Conservation (phyloP, 208 protist genomes). For the Trypanosoma scelopori region DNA sequence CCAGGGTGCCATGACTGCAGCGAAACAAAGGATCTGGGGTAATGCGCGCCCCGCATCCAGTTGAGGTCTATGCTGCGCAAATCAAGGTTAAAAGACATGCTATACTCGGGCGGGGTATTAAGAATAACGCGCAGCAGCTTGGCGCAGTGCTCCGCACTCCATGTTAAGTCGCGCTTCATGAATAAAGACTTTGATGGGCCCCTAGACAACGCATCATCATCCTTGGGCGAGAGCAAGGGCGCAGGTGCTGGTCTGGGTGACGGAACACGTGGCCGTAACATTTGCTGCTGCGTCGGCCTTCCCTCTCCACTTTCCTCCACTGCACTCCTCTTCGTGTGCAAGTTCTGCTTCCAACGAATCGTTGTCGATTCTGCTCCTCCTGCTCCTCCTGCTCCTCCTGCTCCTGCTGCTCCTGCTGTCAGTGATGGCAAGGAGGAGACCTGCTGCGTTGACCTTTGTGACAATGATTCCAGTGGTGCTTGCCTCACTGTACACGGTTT, state of each 20-base stretch:
- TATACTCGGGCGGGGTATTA: conserved; percentile 60
- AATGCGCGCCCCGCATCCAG: conserved; percentile 58
- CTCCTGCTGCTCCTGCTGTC: too few relatives aligned
- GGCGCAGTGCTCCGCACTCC: conserved; percentile 40
- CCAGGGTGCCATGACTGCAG: conserved; percentile 31
- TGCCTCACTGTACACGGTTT: neutral
- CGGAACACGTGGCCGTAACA: neutral
- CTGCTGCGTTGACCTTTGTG: neutral
- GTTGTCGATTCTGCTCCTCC: too few relatives aligned
- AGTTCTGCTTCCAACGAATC: neutral
- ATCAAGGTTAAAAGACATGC: conserved; percentile 61
- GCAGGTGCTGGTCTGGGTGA: neutral
- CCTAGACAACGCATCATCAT: neutral
- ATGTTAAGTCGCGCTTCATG: neutral
- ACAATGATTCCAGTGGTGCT: neutral
- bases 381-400: too few relatives aligned
- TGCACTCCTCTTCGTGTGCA: too few relatives aligned
- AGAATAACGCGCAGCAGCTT: conserved; percentile 66
- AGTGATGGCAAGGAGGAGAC: neutral
- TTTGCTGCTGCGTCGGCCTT: neutral
- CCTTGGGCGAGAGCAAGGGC: neutral
- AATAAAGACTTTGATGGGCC: neutral
- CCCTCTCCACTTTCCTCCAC: neutral
- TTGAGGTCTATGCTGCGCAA: conserved; percentile 53
- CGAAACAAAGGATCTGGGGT: conserved; percentile 35